phyloP scores from a whole-genome alignment of 305 asterid species.

The Euphrasia arctica region DNA sequence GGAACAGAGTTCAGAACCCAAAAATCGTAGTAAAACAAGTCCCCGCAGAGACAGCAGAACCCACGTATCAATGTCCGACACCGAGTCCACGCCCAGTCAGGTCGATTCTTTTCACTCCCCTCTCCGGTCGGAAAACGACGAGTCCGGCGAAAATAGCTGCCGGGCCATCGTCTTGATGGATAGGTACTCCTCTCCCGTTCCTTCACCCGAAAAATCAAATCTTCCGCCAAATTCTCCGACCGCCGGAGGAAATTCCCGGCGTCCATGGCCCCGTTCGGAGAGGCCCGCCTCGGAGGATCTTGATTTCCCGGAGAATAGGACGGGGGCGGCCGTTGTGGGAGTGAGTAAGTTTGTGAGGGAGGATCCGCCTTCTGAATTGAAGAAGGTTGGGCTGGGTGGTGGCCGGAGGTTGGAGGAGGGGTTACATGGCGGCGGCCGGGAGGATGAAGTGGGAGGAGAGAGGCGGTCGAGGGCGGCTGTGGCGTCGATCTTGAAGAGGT shows the following conservation, averaged over 20 bases:
- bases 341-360: conserved; percentile 45
- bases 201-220: conserved; percentile 39
- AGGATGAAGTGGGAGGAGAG: conserved; percentile 36
- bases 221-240: conserved; percentile 37
- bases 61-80: conserved; percentile 68
- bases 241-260: conserved; percentile 30
- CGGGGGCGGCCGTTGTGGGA: conserved; percentile 35
- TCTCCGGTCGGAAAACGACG: conserved; percentile 45
- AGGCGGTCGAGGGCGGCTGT: too few species aligned
- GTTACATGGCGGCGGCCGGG: conserved; percentile 30
- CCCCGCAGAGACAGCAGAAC: conserved; percentile 39
- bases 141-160: conserved; percentile 31
- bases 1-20: conserved; percentile 34
- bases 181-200: conserved; percentile 37
- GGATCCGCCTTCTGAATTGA: conserved; percentile 35
- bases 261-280: conserved; percentile 40
- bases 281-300: conserved; percentile 33
- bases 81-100: conserved; percentile 66
- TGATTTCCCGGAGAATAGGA: conserved; percentile 21
- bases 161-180: conserved; percentile 49
- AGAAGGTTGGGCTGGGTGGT: conserved; percentile 38
- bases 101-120: conserved; percentile 79
- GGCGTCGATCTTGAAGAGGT: conserved; percentile 44
- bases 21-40: conserved; percentile 24
- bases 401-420: conserved; percentile 45